These are phyloP conservation scores for Suhomyces bolitotheri DNA, from an alignment of 1,139 yeast genomes.

Conservation along the genomic window DNA sequence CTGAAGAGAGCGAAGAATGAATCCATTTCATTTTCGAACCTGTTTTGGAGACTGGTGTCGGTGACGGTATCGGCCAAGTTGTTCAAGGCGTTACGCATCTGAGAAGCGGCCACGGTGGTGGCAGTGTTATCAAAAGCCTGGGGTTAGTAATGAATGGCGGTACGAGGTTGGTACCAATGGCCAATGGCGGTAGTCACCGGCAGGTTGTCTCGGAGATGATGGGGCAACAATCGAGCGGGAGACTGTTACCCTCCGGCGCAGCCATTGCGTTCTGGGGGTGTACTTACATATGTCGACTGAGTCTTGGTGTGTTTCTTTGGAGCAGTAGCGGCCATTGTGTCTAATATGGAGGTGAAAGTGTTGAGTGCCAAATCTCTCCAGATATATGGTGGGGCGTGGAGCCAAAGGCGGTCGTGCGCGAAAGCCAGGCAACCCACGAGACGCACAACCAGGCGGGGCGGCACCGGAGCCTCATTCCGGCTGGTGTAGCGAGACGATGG, in stretches of 20 bases:
- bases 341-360: conserved; percentile 1
- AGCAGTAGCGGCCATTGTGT: conserved; percentile 11
- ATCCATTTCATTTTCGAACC: conserved; percentile 92
- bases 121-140: conserved; percentile 95
- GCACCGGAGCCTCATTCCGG: neutral
- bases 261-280: too few species aligned
- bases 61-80: conserved; percentile 78
- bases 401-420: conserved; percentile 10
- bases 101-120: conserved; percentile 94
- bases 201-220: too few species aligned
- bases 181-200: too few species aligned
- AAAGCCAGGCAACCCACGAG: conserved; percentile 1
- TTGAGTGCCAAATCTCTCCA: conserved; percentile 3
- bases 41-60: conserved; percentile 53
- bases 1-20: conserved; percentile 90
- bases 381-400: conserved; percentile 13
- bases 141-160: conserved; percentile 9
- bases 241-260: too few species aligned
- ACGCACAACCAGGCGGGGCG: conserved; percentile 2
- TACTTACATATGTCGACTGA: conserved; percentile 64
- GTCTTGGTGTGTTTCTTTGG: conserved; percentile 70
- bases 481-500: too few species aligned
- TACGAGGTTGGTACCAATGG: too few species aligned
- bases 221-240: too few species aligned
- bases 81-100: conserved; percentile 96